Evolutionary conservation across 179 eudicot species (phyloP), one percentile per base, ranked within the genome.

Genomic region (Corrigiola litoralis): DNA sequence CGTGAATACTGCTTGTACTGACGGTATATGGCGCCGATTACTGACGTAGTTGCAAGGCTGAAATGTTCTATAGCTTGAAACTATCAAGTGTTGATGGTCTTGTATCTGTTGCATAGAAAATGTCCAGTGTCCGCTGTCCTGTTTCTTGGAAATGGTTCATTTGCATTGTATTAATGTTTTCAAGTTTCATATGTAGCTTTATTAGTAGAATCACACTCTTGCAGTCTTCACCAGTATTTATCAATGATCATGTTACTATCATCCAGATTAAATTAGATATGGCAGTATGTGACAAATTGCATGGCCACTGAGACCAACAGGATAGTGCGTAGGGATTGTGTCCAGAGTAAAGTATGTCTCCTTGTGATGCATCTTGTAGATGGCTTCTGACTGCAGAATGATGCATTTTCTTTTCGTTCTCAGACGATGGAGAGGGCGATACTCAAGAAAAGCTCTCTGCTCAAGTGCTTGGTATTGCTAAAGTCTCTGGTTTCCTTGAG

Each of bases 391-490:
- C 24, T 20, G 34, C n/a, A 33, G 17, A 16, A 61, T 51, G 65
- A 47, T 44, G 25, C 40, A 7, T 62, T 45, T 29, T 37, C 17
- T 21, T 24, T 54, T 70, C 77, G 72, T 63, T 54, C 63, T 66
- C 79, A 91, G 96, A 75, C 45, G 37, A 34, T 46, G 76, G 69
- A 60, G 63, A 73, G 56, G 44, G 24, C 60, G 70, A 44, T 63
- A 80, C 75, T 72, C 53, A 69, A 41, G 73, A 65, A 45, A 75
- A 77, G 64, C 92, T 86, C 24, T 79, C 88, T 55, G 69, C 67
- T 80, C 88, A 90, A 70, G 87, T 80, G 69, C 77, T 95, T 71
- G 97, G 99, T 62, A 69, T 95, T 69, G 92, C 99, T 44, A 95
- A 95, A 72, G 71, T 95, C 52, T 67, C 79, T 65, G 97, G 99